These are phyloP conservation scores for Colletotrichum sp. DNA, from an alignment of 2,329 filamentous ascomycete genomes.

Conservation along the genomic window DNA sequence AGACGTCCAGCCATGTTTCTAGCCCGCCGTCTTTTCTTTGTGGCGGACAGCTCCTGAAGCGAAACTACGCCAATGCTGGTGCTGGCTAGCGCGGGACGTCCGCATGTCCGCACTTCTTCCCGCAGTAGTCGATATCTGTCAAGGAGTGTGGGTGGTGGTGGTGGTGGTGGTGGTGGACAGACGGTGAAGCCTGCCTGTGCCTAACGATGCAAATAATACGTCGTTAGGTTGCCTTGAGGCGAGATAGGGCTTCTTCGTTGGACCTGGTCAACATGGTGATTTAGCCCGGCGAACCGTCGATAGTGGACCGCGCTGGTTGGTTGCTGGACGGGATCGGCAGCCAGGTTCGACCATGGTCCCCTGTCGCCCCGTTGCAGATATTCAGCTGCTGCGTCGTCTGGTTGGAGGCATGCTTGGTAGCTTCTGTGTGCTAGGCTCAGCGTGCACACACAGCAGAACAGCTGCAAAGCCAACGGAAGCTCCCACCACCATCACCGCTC, in stretches of 20 bases:
- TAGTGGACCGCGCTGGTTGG: not conserved
- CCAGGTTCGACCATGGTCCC: constrained; percentile 1
- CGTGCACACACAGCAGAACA: not conserved
- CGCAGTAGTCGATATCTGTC: not conserved
- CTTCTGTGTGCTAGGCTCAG: not conserved
- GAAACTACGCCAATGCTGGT: not conserved
- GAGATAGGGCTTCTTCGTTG: not conserved
- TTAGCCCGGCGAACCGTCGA: not conserved
- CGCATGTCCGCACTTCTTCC: not conserved
- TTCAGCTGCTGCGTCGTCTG: not conserved
- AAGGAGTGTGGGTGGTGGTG: not conserved
- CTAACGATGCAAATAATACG: not conserved
- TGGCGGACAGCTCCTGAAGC: not conserved
- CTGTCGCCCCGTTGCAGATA: not conserved
- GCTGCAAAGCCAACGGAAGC: not conserved
- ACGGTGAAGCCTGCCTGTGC: not conserved
- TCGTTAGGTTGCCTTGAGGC: not conserved
- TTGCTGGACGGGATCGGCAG: not conserved
- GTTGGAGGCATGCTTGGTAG: not conserved
- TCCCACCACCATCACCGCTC: not conserved
- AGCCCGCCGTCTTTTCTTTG: not conserved
- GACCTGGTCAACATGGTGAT: not conserved
- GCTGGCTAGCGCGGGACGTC: not conserved
- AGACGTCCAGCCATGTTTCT: not conserved
- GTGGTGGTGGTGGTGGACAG: not conserved